These are phyloP conservation scores for Achlya hypogyna DNA, from an alignment of 352 stramenopile species.

Conservation along the genomic window DNA sequence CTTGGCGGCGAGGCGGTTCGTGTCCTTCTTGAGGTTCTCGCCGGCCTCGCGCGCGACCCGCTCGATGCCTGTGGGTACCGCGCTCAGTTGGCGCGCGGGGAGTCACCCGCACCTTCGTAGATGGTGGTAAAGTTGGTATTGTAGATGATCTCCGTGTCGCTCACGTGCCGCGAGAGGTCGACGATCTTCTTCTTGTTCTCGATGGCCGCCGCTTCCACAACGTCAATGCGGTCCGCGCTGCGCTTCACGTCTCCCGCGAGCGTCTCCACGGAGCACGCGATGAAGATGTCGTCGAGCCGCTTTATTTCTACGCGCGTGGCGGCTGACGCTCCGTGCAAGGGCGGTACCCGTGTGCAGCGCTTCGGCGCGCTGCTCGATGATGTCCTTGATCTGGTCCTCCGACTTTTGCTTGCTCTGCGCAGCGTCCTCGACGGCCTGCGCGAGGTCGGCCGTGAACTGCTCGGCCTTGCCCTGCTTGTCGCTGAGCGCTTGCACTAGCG, in stretches of 20 bases:
- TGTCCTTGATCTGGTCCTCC: conserved; percentile 15
- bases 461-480: conserved; percentile 18
- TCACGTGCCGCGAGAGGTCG: neutral
- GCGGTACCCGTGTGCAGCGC: conserved; percentile 8
- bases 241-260: conserved; percentile 10
- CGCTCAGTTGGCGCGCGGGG: conserved; percentile 37
- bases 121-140: conserved; percentile 18
- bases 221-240: neutral
- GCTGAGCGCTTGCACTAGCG: conserved; percentile 11
- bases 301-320: conserved; percentile 13
- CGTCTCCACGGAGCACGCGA: conserved; percentile 9
- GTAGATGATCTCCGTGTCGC: conserved; percentile 12
- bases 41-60: conserved; percentile 36
- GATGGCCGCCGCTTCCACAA: neutral
- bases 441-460: conserved; percentile 11
- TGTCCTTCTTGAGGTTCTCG: conserved; percentile 29
- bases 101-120: conserved; percentile 37
- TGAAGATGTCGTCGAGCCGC: conserved; percentile 12
- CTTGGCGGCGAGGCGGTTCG: conserved; percentile 43
- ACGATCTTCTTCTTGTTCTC: conserved; percentile 12
- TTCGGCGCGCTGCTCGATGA: conserved; percentile 12
- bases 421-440: conserved; percentile 11
- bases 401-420: conserved; percentile 14
- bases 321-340: neutral
- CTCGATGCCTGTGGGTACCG: conserved; percentile 51